Evolutionary conservation across 371 early-diverging fungal genomes (phyloP).

Genomic region (Lichtheimia ornata): DNA sequence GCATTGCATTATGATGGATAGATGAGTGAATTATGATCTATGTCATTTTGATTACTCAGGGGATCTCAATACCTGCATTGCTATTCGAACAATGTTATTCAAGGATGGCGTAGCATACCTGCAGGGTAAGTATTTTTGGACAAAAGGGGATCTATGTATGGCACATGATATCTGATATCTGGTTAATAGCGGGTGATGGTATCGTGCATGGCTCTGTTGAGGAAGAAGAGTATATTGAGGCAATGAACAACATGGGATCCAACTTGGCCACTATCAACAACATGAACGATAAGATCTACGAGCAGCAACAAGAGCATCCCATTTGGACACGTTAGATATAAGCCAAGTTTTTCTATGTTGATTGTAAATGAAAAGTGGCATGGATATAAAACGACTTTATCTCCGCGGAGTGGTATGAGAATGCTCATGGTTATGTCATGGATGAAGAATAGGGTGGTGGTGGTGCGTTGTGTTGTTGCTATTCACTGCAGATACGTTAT

Average conservation of each 20-base stretch:
- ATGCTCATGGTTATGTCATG: no score
- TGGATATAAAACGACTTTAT: no score
- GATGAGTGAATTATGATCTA: background rate
- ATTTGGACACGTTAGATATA: no score
- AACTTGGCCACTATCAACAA: constrained; percentile 84
- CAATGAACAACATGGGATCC: constrained; percentile 90
- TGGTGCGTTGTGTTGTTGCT: no score
- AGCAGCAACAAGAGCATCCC: constrained; percentile 21
- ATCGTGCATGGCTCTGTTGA: constrained; percentile 95
- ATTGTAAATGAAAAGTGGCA: no score
- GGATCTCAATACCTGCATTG: constrained; percentile 94
- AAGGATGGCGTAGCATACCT: constrained; percentile 95
- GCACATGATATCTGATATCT: background rate
- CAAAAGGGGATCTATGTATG: background rate
- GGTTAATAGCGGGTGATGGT: constrained; percentile 75
- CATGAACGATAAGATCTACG: constrained; percentile 69
- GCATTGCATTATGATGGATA: background rate
- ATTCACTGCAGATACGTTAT: background rate
- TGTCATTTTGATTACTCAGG: constrained; percentile 95
- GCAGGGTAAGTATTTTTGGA: constrained; percentile 56
- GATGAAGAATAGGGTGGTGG: no score
- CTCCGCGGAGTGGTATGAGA: no score
- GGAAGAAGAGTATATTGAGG: constrained; percentile 91
- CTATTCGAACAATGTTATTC: constrained; percentile 96
- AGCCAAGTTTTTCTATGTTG: no score